phyloP scores from a whole-genome alignment of 1,284 basidiomycete genomes.

The Irpex sp. region DNA sequence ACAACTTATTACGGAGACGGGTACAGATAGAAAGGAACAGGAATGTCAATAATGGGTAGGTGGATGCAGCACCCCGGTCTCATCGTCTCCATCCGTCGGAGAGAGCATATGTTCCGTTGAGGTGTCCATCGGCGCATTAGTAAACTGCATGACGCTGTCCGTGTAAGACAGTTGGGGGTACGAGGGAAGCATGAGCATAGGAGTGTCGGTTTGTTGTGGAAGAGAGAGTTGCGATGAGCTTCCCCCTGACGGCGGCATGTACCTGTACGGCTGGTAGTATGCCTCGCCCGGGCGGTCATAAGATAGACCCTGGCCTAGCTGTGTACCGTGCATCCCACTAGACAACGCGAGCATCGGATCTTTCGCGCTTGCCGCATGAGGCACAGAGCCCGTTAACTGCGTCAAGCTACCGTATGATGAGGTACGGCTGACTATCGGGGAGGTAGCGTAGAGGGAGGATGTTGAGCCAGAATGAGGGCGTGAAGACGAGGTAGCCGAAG shows the following conservation, averaged over 20 bases:
- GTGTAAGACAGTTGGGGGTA: conserved; percentile 1
- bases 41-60: neutral
- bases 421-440: conserved; percentile 19
- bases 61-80: neutral
- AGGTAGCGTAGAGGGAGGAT: conserved; percentile 14
- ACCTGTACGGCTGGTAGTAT: conserved; percentile 5
- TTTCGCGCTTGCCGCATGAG: conserved; percentile 3
- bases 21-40: neutral
- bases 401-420: conserved; percentile 19
- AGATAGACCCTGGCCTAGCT: neutral
- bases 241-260: neutral
- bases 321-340: neutral
- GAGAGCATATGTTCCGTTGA: conserved; percentile 2
- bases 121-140: neutral
- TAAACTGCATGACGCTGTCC: conserved; percentile 3
- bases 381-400: neutral
- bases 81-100: neutral
- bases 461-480: conserved; percentile 14
- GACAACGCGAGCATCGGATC: conserved; percentile 5
- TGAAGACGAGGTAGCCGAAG: conserved; percentile 24
- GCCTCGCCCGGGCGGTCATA: neutral
- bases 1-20: too few relatives aligned
- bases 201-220: neutral
- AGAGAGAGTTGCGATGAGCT: neutral
- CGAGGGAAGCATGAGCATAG: neutral